These are phyloP conservation scores for Papiliotrema terrestris DNA, from an alignment of 1,284 basidiomycete genomes.

Conservation along the genomic window DNA sequence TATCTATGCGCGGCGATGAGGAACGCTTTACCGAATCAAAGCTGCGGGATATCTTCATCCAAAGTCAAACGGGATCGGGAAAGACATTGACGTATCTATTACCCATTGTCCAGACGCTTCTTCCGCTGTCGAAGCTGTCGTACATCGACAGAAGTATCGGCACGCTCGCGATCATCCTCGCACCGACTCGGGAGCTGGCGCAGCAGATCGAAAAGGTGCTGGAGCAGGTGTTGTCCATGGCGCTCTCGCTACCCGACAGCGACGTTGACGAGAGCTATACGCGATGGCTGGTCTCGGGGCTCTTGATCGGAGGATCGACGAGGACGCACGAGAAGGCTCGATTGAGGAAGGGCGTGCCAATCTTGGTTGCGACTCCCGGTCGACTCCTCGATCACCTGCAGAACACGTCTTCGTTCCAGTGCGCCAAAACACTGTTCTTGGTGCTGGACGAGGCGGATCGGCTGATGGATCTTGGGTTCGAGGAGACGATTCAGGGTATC, in stretches of 20 bases:
- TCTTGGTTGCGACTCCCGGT: constrained; percentile 61
- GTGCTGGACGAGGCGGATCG: constrained; percentile 97
- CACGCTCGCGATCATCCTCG: constrained; percentile 90
- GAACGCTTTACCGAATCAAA: constrained; percentile 9
- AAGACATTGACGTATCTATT: constrained; percentile 94
- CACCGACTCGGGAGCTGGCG: constrained; percentile 90
- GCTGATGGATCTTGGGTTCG: constrained; percentile 67
- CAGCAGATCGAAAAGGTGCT: constrained; percentile 82
- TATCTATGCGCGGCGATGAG: constrained; percentile 16
- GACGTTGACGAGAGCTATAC: constrained; percentile 55
- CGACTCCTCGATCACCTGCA: constrained; percentile 71
- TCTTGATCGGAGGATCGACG: constrained; percentile 76
- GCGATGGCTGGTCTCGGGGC: constrained; percentile 89
- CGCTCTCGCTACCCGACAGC: constrained; percentile 52
- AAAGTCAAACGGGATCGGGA: constrained; percentile 96
- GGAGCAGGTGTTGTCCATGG: constrained; percentile 64
- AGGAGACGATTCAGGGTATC: constrained; percentile 71
- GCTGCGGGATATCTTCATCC: constrained; percentile 84
- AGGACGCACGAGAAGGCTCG: constrained; percentile 70
- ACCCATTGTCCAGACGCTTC: constrained; percentile 88
- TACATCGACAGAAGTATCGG: constrained; percentile 84
- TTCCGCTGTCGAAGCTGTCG: constrained; percentile 79
- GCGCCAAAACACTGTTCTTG: constrained; percentile 91
- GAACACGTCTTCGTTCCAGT: constrained; percentile 82
- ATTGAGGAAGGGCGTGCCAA: constrained; percentile 67